Evolutionary conservation across 1,284 basidiomycete genomes (phyloP).

Genomic region (Mycena sp.): DNA sequence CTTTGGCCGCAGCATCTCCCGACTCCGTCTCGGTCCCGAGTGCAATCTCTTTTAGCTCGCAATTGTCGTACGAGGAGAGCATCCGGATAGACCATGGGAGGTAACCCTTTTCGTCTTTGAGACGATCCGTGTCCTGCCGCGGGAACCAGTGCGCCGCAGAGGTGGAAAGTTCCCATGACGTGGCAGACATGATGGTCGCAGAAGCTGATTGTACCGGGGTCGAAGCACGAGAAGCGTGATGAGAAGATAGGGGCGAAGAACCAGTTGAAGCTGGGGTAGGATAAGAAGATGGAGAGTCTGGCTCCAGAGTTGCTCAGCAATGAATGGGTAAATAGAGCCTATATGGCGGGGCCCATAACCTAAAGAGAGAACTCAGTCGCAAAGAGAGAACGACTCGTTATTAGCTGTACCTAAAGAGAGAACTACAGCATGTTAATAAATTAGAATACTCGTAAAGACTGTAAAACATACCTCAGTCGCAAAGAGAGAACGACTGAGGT

Average conservation of each 20-base stretch:
- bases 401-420: too few species aligned
- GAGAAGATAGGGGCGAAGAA: background rate
- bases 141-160: too few species aligned
- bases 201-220: background rate
- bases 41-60: background rate
- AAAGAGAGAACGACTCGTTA: too few species aligned
- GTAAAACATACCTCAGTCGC: slow-evolving; percentile 3
- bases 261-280: background rate
- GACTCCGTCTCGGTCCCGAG: background rate
- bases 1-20: background rate
- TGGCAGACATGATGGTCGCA: background rate
- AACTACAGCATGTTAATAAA: too few species aligned
- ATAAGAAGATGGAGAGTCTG: background rate
- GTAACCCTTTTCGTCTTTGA: background rate
- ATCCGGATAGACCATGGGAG: slow-evolving; percentile 1
- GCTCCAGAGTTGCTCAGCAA: slow-evolving; percentile 7
- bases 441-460: too few species aligned
- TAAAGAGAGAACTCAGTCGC: too few species aligned
- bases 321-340: background rate
- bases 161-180: slow-evolving; percentile 5
- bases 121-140: background rate
- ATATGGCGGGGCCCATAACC: slow-evolving; percentile 4
- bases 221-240: background rate
- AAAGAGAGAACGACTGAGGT: slow-evolving; percentile 10
- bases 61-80: background rate